Base-by-base conservation (phyloP, 345 rosid genomes). In the Aegle marmelos region DNA sequence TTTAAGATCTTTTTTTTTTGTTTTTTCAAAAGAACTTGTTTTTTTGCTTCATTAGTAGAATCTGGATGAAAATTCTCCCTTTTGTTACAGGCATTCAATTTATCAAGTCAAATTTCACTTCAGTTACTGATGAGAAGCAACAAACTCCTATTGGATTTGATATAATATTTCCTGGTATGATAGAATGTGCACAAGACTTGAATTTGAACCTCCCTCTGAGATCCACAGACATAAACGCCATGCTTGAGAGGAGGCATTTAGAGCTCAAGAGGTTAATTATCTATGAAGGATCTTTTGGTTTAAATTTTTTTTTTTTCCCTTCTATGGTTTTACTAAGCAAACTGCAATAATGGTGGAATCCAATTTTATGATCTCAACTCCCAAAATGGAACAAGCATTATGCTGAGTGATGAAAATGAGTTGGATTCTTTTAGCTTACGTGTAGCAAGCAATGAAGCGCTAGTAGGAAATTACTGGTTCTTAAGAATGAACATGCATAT, bases 151-250 rank as follows among this genome's bases (percentile, higher is more conserved):
- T 87, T 60, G 98, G 98, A 68, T 95, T 93, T 79, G 90, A 93
- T 80, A 87, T 91, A 76, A 89, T 90, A 83, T 91, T 95, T 81
- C 85, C 98, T 33, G 92, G 91, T 73, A 91, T 95, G 98, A 83
- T 95, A 67, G 93, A 90, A 63, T 86, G 81, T 79, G 95, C 97
- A 71, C 87, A 79, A 85, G 83, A 81, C 27, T 77, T 93, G 88
- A 83, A 86, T 69, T 83, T 95, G 87, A 86, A 72, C 70, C 82
- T 95, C 45, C 97, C 95, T 33, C 73, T 93, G 85, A 76, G 68
- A 70, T 75, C 91, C 27, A 74, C 76, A 17, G 88, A 86, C 68
- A 76, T 83, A 2, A 88, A 88, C 79, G 77, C 80, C 73, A 78
- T 95, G 88, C 83, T 86, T 41, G 81, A 5, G 63, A 86, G 80